Conservation (phyloP, 208 protist species). For the Leishmania mexicana region DNA sequence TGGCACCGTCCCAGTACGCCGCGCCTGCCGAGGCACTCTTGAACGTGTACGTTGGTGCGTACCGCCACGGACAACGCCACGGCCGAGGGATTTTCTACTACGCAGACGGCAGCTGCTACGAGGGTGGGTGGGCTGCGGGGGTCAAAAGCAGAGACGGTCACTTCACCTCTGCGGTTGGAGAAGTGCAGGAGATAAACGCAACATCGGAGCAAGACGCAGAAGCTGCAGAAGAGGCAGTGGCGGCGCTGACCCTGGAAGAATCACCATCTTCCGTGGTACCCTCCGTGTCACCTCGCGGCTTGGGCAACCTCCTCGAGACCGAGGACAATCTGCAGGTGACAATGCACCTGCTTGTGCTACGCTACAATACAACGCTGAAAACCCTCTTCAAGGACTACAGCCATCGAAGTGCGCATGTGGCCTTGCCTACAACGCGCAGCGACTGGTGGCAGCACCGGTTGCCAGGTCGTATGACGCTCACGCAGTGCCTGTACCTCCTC, state of each 20-base stretch:
- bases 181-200: conserved; percentile 22
- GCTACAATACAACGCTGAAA: conserved; percentile 74
- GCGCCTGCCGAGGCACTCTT: conserved; percentile 45
- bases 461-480: conserved; percentile 58
- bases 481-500: conserved; percentile 73
- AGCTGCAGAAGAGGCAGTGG: conserved; percentile 34
- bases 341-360: conserved; percentile 53
- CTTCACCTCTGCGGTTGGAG: conserved; percentile 63
- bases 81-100: conserved; percentile 85
- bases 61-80: conserved; percentile 58
- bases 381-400: conserved; percentile 61
- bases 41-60: conserved; percentile 82
- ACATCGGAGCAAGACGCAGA: background rate
- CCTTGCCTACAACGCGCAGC: conserved; percentile 54
- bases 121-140: conserved; percentile 75
- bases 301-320: conserved; percentile 39
- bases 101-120: conserved; percentile 86
- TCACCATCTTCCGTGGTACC: conserved; percentile 19
- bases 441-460: conserved; percentile 83
- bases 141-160: conserved; percentile 60
- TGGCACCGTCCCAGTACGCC: conserved; percentile 35
- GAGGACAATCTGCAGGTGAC: conserved; percentile 19
- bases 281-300: conserved; percentile 19
- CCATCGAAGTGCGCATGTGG: conserved; percentile 34
- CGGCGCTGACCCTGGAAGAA: background rate